Percentiles rank a stretch among this genome's conserved stretches.
Conservation (phyloP, 257 asterid genomes). For the Solanum lignicaule region DNA sequence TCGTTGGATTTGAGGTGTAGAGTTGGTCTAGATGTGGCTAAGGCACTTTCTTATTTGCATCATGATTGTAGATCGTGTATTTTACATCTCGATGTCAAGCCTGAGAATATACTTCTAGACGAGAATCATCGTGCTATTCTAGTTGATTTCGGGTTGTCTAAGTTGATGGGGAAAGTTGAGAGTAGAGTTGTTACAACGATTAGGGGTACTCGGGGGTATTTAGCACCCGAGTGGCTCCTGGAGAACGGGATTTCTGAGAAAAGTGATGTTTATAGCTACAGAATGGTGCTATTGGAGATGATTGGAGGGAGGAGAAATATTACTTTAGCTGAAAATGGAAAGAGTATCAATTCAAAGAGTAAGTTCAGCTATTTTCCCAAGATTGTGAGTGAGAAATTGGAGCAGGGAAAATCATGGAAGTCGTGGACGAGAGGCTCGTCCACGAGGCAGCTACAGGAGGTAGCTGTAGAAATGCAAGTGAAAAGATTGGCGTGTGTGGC, state of each 20-base stretch:
- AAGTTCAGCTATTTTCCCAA: constrained; percentile 46
- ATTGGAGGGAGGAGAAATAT: constrained; percentile 55
- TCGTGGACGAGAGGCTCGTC: constrained; percentile 40
- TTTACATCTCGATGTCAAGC: constrained; percentile 68
- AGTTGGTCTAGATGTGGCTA: constrained; percentile 58
- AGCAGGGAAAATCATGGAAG: constrained; percentile 42
- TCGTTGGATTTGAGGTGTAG: constrained; percentile 51
- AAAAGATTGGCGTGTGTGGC: constrained; percentile 41
- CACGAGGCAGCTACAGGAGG: constrained; percentile 12
- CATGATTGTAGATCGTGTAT: constrained; percentile 73
- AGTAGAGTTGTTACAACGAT: constrained; percentile 48
- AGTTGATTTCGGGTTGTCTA: constrained; percentile 63
- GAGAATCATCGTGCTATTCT: constrained; percentile 40
- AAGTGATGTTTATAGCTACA: constrained; percentile 62
- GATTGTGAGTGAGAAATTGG: constrained; percentile 49
- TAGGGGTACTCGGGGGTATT: constrained; percentile 70
- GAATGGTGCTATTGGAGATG: constrained; percentile 65
- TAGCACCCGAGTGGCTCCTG: constrained; percentile 82
- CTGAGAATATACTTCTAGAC: constrained; percentile 58
- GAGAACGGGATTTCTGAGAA: constrained; percentile 67
- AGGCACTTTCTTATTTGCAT: constrained; percentile 59
- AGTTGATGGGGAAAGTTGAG: constrained; percentile 66
- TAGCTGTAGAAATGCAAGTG: constrained; percentile 27
- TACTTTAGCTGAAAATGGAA: constrained; percentile 15
- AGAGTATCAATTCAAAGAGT: constrained; percentile 10